These are phyloP conservation scores for Fomitopsis palustris DNA, from an alignment of 1,284 basidiomycete genomes.

Conservation along the genomic window DNA sequence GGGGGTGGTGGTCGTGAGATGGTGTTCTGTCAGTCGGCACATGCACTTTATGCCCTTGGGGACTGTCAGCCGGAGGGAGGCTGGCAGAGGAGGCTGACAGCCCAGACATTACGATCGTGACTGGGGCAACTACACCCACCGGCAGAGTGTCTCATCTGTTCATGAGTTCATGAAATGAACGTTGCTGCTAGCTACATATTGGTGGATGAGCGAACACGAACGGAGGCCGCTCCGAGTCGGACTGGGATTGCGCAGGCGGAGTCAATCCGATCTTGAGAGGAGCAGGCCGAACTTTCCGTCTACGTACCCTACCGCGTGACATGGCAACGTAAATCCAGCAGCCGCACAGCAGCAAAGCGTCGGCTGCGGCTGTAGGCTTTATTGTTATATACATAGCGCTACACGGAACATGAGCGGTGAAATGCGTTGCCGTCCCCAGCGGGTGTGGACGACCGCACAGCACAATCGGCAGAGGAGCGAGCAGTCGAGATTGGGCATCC, in stretches of 20 bases:
- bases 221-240: too few relatives aligned
- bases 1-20: background rate
- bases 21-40: too few relatives aligned
- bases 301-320: background rate
- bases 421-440: too few relatives aligned
- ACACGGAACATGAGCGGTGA: background rate
- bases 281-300: background rate
- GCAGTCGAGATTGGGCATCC: background rate
- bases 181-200: too few relatives aligned
- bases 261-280: background rate
- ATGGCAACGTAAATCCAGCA: background rate
- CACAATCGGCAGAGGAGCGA: background rate
- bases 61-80: background rate
- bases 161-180: too few relatives aligned
- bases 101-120: background rate
- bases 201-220: too few relatives aligned
- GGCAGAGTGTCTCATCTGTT: background rate
- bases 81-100: background rate
- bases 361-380: background rate
- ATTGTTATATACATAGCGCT: background rate
- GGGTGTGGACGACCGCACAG: too few relatives aligned
- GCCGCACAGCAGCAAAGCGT: background rate
- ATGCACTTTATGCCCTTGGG: background rate
- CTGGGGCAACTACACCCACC: background rate
- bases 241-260: too few relatives aligned